Base-by-base conservation (phyloP, 345 rosid genomes). In the Aquilaria yunnanensis region DNA sequence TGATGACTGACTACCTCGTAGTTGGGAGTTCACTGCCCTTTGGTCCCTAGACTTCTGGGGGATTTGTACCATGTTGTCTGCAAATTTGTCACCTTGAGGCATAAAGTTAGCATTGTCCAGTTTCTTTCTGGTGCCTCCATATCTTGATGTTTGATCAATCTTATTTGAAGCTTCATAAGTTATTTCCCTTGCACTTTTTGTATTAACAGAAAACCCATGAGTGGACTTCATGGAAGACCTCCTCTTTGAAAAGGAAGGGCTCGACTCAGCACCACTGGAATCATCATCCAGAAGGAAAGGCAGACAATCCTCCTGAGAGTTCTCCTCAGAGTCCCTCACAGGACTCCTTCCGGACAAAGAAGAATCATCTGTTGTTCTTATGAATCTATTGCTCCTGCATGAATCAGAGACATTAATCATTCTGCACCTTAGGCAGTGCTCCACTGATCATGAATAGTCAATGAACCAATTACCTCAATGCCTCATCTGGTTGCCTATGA, bases 281-380 rank as follows among this genome's bases (percentile, higher is more conserved):
- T 88, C 95, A 67, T 86, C 95, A 70, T 94, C 99, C 51, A 88
- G 74, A 69, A 90, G 64, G 80, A 94, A 88, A 30, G 97, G 97
- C 51, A 94, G 67, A 75, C 80, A 85, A 73, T 94, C 95, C 60
- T 90, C 97, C 70, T 77, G 92, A 72, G 80, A 82, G 66, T 71
- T 79, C 68, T 86, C 92, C 64, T 78, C 96, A 31, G 57, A 56
- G 55, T 85, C 80, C 75, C 75, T 81, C 14, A 60, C 64, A 43
- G 81, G 75, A 70, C 74, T 75, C 67, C 78, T 75, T 70, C 79
- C 92, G 48, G 85, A 70, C 23, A 72, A 69, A 69, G 83, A 73
- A 73, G 73, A 76, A 72, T 73, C 75, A 52, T 84, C 86, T 63
- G 63, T 56, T 33, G 74, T 63, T 77, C 74, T 71, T 61, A 83